Evolutionary conservation across 257 asterid species (phyloP).

Genomic region (Nicotiana knightiana): DNA sequence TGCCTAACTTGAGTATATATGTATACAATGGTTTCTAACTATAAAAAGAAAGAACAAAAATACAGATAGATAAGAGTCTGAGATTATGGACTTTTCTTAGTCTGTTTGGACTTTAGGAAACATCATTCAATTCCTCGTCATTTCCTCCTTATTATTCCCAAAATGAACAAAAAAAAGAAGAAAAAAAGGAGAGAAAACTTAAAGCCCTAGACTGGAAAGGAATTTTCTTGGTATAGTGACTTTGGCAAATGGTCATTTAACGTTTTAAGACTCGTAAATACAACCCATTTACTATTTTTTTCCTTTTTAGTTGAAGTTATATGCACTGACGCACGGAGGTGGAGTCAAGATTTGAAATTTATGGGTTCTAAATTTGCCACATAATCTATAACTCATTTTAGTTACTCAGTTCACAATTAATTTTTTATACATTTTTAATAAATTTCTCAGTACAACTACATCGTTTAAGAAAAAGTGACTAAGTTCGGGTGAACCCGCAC

Average conservation of each 20-base stretch:
- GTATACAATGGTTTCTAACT: neutral
- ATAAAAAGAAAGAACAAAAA: neutral
- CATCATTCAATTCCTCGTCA: neutral
- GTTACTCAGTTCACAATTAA: too few relatives aligned
- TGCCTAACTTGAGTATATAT: neutral
- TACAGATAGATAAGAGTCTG: neutral
- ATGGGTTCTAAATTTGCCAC: fast-evolving
- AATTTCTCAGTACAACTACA: too few relatives aligned
- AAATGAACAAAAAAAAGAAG: neutral
- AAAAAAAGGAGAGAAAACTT: neutral
- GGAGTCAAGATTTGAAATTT: too few relatives aligned
- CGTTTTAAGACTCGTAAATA: too few relatives aligned
- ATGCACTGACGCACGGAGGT: too few relatives aligned
- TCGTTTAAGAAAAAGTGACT: too few relatives aligned
- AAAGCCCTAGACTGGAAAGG: neutral
- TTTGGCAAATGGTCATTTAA: too few relatives aligned
- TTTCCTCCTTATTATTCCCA: neutral
- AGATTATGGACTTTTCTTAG: conserved; percentile 18
- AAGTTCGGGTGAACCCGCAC: too few relatives aligned
- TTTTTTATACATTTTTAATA: too few relatives aligned
- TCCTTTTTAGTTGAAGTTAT: too few relatives aligned
- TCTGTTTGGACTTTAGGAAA: conserved; percentile 14
- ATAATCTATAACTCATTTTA: too few relatives aligned
- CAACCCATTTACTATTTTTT: too few relatives aligned
- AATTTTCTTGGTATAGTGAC: neutral